Base-by-base conservation (phyloP, 495 filamentous ascomycete genomes). In the Aspergillus mulundensis region DNA sequence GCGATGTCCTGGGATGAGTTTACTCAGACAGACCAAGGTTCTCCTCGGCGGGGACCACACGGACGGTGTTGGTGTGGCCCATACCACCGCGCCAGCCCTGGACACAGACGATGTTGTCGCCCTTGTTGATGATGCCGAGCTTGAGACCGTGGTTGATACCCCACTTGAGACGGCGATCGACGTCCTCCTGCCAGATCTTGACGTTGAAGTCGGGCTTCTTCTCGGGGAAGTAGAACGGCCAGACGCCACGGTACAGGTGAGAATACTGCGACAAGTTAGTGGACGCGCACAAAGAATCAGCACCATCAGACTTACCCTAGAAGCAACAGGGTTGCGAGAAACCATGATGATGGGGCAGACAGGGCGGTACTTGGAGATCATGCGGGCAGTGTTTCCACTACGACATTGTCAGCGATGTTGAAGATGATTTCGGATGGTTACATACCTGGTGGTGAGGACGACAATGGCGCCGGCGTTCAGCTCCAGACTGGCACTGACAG, bases 271-370 rank as follows among this genome's bases (percentile, higher is more conserved):
- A 45, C 1, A 43, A 36, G 42, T 47, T 10, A 56, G 34, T 18
- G 15, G 14, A 25, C 43, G 57, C 46, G 38, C 46, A 47, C 36
- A 18, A 40, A 25, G 15, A 34, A 12, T 38, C 28, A 50, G 36
- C 24, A 38, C 5, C 20, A 40, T n/a, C 42, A 18, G 46, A 75
- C 79, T 71, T 75, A 84, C 81, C 48, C 94, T 79, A 32, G 90
- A 86, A 41, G 95, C 91, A 45, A 80, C 82, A 20, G 85, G 69
- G 71, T 88, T 96, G 56, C 95, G 85, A 54, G 91, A 95, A 61
- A 98, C 87, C 94, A 97, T 98, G 77, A 98, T 87, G 71, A 98
- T 96, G 49, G 94, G 94, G 84, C 94, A 97, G 50, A 96, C 91
- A 24, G 94, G 94, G 65, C 94, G 87, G 77, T 97, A 98, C 80